Evolutionary conservation across 768 basidiomycete species (phyloP), one percentile per base, ranked within the genome.

Genomic region (Termitomyces sp.): DNA sequence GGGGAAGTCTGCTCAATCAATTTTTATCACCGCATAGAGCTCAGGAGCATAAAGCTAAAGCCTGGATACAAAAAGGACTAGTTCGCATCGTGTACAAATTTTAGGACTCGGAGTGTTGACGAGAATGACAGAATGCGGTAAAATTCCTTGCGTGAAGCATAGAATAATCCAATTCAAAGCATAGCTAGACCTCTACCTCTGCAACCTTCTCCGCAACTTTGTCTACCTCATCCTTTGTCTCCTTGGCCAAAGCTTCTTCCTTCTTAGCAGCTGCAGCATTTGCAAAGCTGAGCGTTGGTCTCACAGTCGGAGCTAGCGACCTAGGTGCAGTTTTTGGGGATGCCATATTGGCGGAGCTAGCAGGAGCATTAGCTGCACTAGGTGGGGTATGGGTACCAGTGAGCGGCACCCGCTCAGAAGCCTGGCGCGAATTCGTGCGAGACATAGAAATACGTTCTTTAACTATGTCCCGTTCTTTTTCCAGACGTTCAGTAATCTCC

Each of bases 241-340:
- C 57, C 18, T 65, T 62, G 20, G 60, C 64, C 9, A 5, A 9
- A 8, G 63, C 65, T 26, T 78, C 78, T 64, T 77, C 81, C 67
- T 76, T 80, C 16, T 82, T 79, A 1, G 89, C 89, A 39, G 87
- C 93, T 1, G 89, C 89, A 37, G 87, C 93, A 55, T 79, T 87
- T 0, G 93, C 92, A 64, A 95, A 95, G 67, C 91, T 93, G 63
- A 94, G 77, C 5, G 82, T 78, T 0, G 91, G 87, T 54, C 90
- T 80, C 14, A 93, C 83, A 48, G 73, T 85, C 2, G 85, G 78
- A 18, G 74, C 63, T 40, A 76, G 63, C 22, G 76, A 62, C 37
- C 68, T 68, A 4, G 72, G 65, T 48, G 64, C 62, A 9, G 60
- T 53, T 55, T 72, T 69, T 43, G 73, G 59, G 14, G 75, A 68